Evolutionary conservation across 805 yeast species (phyloP).

Genomic region (Peterozyma xylosa): DNA sequence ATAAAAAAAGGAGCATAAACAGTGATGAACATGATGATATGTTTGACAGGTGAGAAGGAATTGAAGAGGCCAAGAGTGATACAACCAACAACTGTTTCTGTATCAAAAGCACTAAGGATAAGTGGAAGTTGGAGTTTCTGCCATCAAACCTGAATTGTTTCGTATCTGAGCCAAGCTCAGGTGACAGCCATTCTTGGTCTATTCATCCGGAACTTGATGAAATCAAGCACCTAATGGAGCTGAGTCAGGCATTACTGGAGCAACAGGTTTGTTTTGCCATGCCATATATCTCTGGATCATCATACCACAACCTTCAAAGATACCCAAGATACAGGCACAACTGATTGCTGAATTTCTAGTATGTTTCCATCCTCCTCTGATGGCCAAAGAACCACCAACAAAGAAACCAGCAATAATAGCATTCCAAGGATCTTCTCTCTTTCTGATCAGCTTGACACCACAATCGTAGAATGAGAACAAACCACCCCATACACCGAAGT

Average conservation of each 20-base stretch:
- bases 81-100: too few relatives aligned
- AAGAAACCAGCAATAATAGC: constrained; percentile 97
- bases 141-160: too few relatives aligned
- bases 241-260: constrained; percentile 49
- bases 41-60: too few relatives aligned
- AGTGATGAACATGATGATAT: too few relatives aligned
- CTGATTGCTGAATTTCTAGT: constrained; percentile 94
- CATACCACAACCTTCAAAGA: constrained; percentile 96
- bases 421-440: constrained; percentile 98
- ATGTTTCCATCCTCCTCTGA: constrained; percentile 98
- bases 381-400: constrained; percentile 96
- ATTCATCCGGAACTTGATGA: not conserved
- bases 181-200: too few relatives aligned
- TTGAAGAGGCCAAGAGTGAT: too few relatives aligned
- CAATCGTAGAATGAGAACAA: constrained; percentile 93
- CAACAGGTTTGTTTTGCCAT: constrained; percentile 67
- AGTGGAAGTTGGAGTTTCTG: too few relatives aligned
- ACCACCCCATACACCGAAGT: constrained; percentile 99
- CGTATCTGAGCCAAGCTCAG: too few relatives aligned
- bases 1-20: too few relatives aligned
- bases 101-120: too few relatives aligned
- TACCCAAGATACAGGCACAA: constrained; percentile 95
- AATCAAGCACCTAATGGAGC: constrained; percentile 23
- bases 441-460: constrained; percentile 88
- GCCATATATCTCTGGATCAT: constrained; percentile 90